phyloP scores from a whole-genome alignment of 2,329 filamentous ascomycete species.

The Arthrobotrys pseudoclavata region DNA sequence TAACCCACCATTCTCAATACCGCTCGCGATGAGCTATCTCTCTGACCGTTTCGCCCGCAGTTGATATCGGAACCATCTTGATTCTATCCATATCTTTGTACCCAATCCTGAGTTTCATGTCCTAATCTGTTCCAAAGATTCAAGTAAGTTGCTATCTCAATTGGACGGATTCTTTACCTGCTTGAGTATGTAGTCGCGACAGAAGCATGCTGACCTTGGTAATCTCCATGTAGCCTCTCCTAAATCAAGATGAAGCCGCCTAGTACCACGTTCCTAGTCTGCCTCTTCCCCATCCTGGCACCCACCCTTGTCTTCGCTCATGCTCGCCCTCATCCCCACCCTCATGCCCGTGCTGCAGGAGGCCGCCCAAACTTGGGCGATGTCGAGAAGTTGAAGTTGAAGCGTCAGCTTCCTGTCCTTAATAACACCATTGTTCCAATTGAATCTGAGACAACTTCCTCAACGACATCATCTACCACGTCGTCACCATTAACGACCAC shows the following conservation, averaged over 20 bases:
- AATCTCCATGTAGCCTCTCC: constrained; percentile 18
- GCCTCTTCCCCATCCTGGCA: constrained; percentile 52
- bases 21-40: not conserved
- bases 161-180: not conserved
- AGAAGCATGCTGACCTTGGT: constrained; percentile 23
- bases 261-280: constrained; percentile 50
- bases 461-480: constrained; percentile 46
- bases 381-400: constrained; percentile 42
- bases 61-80: constrained; percentile 40
- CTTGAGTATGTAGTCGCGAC: not conserved
- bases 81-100: constrained; percentile 14
- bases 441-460: constrained; percentile 24
- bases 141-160: constrained; percentile 3
- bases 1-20: not conserved
- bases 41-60: not conserved
- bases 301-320: constrained; percentile 52
- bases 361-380: constrained; percentile 15
- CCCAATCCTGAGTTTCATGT: constrained; percentile 54
- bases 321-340: constrained; percentile 51
- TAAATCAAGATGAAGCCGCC: constrained; percentile 55
- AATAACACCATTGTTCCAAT: constrained; percentile 34
- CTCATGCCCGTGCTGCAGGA: constrained; percentile 30
- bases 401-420: constrained; percentile 33
- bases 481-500: constrained; percentile 27
- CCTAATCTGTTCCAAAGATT: constrained; percentile 21